These are phyloP conservation scores for Xylaria palmicola DNA, from an alignment of 495 filamentous ascomycete species.

Conservation along the genomic window DNA sequence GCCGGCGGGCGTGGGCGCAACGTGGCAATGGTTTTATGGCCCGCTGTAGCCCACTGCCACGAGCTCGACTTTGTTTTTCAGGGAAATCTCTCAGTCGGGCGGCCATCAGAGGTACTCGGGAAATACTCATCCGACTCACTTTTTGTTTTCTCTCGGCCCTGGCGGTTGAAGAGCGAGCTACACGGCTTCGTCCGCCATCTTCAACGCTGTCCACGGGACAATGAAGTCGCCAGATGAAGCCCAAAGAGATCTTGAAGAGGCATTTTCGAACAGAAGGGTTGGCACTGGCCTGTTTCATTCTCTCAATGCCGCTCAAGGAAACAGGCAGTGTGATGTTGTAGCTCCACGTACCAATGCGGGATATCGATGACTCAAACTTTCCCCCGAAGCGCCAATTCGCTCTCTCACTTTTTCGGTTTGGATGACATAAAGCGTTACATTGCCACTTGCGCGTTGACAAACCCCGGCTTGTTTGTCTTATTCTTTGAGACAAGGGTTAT, in stretches of 20 bases:
- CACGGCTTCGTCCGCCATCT: background rate
- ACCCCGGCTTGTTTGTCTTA: background rate
- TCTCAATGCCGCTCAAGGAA: too few relatives aligned
- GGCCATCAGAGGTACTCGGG: slow-evolving; percentile 7
- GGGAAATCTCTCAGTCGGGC: background rate
- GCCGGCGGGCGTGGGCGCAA: slow-evolving; percentile 13
- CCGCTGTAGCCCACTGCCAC: slow-evolving; percentile 15
- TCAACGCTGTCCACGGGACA: background rate
- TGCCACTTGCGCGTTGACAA: slow-evolving; percentile 1
- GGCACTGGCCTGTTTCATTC: too few relatives aligned
- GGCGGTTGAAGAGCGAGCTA: slow-evolving; percentile 4
- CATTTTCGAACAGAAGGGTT: too few relatives aligned
- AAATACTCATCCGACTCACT: slow-evolving; percentile 3
- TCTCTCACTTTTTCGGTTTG: background rate
- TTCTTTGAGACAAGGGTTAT: background rate
- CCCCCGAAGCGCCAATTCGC: background rate
- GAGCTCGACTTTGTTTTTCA: slow-evolving; percentile 10
- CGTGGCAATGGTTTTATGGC: slow-evolving; percentile 17
- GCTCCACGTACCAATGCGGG: background rate
- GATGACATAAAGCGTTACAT: slow-evolving; percentile 12
- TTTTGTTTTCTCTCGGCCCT: slow-evolving; percentile 5
- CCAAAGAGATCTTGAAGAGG: background rate
- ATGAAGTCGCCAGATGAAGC: background rate
- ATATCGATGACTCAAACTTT: background rate
- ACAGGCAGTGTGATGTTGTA: background rate